Evolutionary conservation across 2,329 filamentous ascomycete genomes (phyloP), one percentile per base, ranked within the genome.

Genomic region (Dothiorella sarmentorum): DNA sequence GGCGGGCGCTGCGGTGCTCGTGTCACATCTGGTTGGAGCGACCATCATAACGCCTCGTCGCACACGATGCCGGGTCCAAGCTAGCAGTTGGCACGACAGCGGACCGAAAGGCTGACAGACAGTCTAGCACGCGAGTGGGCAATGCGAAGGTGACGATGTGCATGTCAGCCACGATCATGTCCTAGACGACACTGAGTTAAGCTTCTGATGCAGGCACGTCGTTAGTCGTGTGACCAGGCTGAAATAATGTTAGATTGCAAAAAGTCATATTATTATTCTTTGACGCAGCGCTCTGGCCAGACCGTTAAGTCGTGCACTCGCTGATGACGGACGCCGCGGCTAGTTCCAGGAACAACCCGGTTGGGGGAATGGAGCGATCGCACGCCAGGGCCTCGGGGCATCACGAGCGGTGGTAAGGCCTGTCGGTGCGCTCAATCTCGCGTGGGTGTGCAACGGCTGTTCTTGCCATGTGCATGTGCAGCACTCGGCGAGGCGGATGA

Each of bases 21-120:
- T 53, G 49, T 40, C 35, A 53, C 49, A n/a, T 53, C 49, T 53
- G 49, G 49, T 53, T 53, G 49, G 49, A 53, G 47, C 47, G 47
- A 51, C 3, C n/a, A 43, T 18, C 47, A 22, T 24, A 35, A n/a
- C 35, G 29, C 18, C 24, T 22, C 49, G 49, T 40, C 49, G 49
- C 31, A 53, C 49, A 53, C 49, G 49, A 53, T 53, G 49, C 33
- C 47, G 47, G 26, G 47, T 13, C 20, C 18, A 20, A 11, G 47
- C 47, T 51, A 37, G n/a, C n/a, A n/a, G n/a, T n/a, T n/a, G n/a
- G n/a, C n/a, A n/a, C n/a, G n/a, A n/a, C n/a, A 24, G 47, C 31
- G 47, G 47, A 51, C 47, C 47, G 47, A 37, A 51, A 20, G 26
- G 47, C 29, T 29, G 18, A 1, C 20, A 24, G 47, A 18, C 47